Base-by-base conservation (phyloP, 2,329 filamentous ascomycete species). In the Cercospora citrullina region DNA sequence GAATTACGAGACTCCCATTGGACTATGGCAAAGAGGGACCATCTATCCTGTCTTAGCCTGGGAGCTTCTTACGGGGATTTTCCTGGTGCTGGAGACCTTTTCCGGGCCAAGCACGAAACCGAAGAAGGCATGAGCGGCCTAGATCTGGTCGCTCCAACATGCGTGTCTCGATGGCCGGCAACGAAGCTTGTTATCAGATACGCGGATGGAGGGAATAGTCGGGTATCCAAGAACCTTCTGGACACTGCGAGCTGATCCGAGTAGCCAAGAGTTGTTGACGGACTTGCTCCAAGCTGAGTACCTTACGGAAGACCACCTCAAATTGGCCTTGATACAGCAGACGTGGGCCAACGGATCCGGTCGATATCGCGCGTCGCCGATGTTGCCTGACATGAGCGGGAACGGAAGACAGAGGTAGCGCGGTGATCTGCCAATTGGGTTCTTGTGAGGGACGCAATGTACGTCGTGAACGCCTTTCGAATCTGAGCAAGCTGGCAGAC, bases 11-110 rank as follows among this genome's bases (percentile, higher is more conserved):
- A 73, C 70, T 7, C 58, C 66, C 28, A 39, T 73, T 36, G 70
- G 72, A n/a, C 36, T 72, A 4, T 73, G 70, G 72, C 70, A 73
- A 63, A 42, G 72, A 18, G 68, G 67, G 1, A 66, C 59, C 2
- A 33, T 73, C 16, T 72, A 73, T 59, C 68, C 71, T 1, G 57
- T 72, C 8, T 48, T 72, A 21, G 65, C 59, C 0, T 73, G 68
- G 68, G 66, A 71, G 45, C 39, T 66, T 26, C 14, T 68, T 10
- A 65, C 64, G 3, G 64, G 64, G 7, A 21, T 60, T 21, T 36
- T 60, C 39, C 5, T 65, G 33, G 36, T 65, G 0, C 2, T 28
- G 16, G 64, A 60, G n/a, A 21, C 39, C 3, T 33, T 65, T n/a
- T 28, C 57, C 42, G 63, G 63, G 9, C 21, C 31, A 51, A 65